These are phyloP conservation scores for Clarkia xantiana DNA, from an alignment of 345 rosid genomes.

Conservation along the genomic window DNA sequence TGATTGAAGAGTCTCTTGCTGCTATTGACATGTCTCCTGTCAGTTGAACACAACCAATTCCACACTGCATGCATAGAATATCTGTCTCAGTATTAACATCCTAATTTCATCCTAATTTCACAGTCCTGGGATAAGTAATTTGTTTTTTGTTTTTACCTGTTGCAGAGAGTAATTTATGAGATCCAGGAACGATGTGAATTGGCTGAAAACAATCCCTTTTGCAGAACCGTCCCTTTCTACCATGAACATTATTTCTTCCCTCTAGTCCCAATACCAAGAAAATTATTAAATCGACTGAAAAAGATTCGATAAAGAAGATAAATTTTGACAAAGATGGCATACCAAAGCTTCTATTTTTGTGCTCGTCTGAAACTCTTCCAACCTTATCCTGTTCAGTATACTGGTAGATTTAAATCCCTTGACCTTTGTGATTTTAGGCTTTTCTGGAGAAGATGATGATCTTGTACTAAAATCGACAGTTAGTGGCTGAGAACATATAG, in stretches of 20 bases:
- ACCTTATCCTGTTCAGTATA: constrained; percentile 68
- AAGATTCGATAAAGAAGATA: not conserved
- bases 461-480: constrained; percentile 69
- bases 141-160: constrained; percentile 33
- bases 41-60: constrained; percentile 66
- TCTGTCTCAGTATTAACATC: no score
- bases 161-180: constrained; percentile 72
- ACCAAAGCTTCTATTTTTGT: constrained; percentile 99
- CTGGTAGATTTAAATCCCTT: constrained; percentile 75
- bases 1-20: constrained; percentile 78
- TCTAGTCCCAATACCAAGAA: constrained; percentile 24
- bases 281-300: constrained; percentile 1
- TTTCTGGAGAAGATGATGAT: constrained; percentile 26
- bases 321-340: constrained; percentile 12
- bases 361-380: constrained; percentile 84
- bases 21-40: constrained; percentile 77
- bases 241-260: constrained; percentile 93
- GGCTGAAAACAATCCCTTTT: constrained; percentile 95
- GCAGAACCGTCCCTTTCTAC: constrained; percentile 96
- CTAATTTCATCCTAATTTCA: no score
- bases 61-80: constrained; percentile 36
- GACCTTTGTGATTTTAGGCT: constrained; percentile 36
- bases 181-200: constrained; percentile 91
- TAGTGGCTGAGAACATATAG: constrained; percentile 54
- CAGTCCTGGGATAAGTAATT: not conserved